Base-by-base conservation (phyloP, 202 grass and related monocot genomes). In the Musa balbisiana region DNA sequence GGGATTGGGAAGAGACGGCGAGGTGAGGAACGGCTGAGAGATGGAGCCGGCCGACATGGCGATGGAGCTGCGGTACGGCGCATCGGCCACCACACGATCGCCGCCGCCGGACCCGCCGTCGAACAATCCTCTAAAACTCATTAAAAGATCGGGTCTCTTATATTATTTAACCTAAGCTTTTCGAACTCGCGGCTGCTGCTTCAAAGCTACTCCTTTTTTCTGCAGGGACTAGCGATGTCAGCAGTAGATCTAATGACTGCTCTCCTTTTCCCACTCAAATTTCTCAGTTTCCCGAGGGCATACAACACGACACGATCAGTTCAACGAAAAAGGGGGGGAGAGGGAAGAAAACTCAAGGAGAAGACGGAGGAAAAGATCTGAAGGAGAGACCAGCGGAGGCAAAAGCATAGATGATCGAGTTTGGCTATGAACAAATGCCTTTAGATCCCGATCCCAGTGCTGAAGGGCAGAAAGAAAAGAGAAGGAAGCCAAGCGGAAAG, bases 121-220 rank as follows among this genome's bases (percentile, higher is more conserved):
- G 71, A 89, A 76, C 74, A 89, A 77, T 27, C 82, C 82, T 4
- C 83, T 85, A 33, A 86, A 83, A 83, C 72, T 89, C 89, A 85
- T 90, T 66, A 27, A 55, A 74, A 43, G 33, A 43, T 43, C 33
- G 33, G 59, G 68, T 23, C 25, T 22, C 23, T 71, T 55, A 67
- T 49, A 11, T 49, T 73, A 13, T 25, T 54, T 55, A 13, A 49
- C 67, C 26, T 69, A 17, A 59, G 63, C 67, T 69, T 8, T 25
- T 73, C 26, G 12, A 0, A 17, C 8, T 51, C 6, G 14, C 6
- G 2, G 67, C 58, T 49, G 3, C 33, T 1, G 51, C 52, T 11
- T 27, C 1, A 1, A 8, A 14, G 20, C 12, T 24, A 9, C 24
- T 3, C 15, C 10, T 52, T 53, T 22, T 22, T 72, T 52, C 49